These are phyloP conservation scores for Strobilomyces echinocephalus DNA, from an alignment of 768 basidiomycete species.

Conservation along the genomic window DNA sequence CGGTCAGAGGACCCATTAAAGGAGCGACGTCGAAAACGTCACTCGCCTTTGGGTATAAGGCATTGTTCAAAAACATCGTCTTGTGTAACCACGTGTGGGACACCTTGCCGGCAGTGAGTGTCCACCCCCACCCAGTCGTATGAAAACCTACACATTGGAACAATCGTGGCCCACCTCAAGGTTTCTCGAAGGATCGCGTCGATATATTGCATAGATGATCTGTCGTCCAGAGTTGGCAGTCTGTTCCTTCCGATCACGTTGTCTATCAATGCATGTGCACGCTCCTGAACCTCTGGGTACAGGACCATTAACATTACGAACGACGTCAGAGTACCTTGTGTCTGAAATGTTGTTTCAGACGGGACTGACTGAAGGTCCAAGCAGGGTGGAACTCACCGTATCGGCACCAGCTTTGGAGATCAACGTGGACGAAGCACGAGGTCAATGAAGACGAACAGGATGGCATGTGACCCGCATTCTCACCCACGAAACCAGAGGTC, in stretches of 20 bases:
- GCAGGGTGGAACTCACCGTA: conserved; percentile 7
- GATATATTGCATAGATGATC: conserved; percentile 15
- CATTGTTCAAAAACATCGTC: conserved; percentile 42
- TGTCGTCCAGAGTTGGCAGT: conserved; percentile 15
- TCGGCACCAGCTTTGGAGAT: conserved; percentile 13
- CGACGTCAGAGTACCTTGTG: conserved; percentile 7
- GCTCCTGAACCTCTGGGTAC: conserved; percentile 21
- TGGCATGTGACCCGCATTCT: background rate
- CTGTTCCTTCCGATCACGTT: conserved; percentile 17
- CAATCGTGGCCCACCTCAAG: conserved; percentile 19
- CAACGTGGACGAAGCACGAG: background rate
- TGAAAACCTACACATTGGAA: conserved; percentile 17
- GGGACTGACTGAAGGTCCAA: background rate
- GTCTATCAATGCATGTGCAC: conserved; percentile 17
- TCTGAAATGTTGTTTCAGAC: conserved; percentile 10
- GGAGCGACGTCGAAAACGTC: background rate
- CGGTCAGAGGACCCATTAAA: background rate
- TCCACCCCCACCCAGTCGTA: background rate
- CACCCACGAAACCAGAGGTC: conserved; percentile 21
- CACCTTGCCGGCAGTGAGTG: conserved; percentile 10
- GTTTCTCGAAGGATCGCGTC: conserved; percentile 23
- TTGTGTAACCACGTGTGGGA: conserved; percentile 30
- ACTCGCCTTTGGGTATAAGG: conserved; percentile 48
- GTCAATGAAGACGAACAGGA: background rate
- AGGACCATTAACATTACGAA: conserved; percentile 21